Evolutionary conservation across 2,329 filamentous ascomycete genomes (phyloP).

Genomic region (Aspergillus chevalieri): DNA sequence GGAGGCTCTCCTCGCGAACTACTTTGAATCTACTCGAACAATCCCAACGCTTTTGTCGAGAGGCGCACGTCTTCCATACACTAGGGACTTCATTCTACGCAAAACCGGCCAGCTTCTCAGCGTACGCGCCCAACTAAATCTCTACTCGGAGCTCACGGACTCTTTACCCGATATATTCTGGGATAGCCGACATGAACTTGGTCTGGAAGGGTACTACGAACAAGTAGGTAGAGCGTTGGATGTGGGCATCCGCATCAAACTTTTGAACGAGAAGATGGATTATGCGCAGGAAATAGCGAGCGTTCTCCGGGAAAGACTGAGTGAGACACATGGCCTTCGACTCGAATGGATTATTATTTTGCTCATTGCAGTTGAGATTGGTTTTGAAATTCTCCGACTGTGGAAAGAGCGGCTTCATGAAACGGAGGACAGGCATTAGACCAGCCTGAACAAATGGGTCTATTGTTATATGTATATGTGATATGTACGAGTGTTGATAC

Average conservation of each 20-base stretch:
- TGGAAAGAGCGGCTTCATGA: slow-evolving; percentile 55
- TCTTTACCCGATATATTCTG: slow-evolving; percentile 94
- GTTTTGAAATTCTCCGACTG: slow-evolving; percentile 73
- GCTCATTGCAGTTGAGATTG: slow-evolving; percentile 85
- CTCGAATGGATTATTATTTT: slow-evolving; percentile 95
- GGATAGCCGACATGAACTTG: slow-evolving; percentile 83
- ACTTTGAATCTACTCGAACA: slow-evolving; percentile 77
- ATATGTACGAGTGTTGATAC: neutral
- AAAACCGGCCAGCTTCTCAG: slow-evolving; percentile 90
- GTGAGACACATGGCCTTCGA: slow-evolving; percentile 79
- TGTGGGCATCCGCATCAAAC: slow-evolving; percentile 82
- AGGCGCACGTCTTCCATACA: slow-evolving; percentile 58
- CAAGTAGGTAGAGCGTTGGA: slow-evolving; percentile 85
- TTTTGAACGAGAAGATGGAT: slow-evolving; percentile 94
- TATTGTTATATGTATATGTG: neutral
- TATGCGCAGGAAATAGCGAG: slow-evolving; percentile 93
- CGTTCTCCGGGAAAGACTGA: slow-evolving; percentile 79
- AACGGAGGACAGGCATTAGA: slow-evolving; percentile 15
- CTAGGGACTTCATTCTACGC: slow-evolving; percentile 73
- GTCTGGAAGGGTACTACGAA: slow-evolving; percentile 90
- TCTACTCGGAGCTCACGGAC: slow-evolving; percentile 95
- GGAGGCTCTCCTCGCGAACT: slow-evolving; percentile 72
- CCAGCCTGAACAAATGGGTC: neutral
- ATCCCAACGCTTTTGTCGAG: slow-evolving; percentile 74
- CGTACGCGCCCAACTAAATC: slow-evolving; percentile 85